Evolutionary conservation across 768 basidiomycete species (phyloP), one percentile per base, ranked within the genome.

Genomic region (Mrakia blollopis): DNA sequence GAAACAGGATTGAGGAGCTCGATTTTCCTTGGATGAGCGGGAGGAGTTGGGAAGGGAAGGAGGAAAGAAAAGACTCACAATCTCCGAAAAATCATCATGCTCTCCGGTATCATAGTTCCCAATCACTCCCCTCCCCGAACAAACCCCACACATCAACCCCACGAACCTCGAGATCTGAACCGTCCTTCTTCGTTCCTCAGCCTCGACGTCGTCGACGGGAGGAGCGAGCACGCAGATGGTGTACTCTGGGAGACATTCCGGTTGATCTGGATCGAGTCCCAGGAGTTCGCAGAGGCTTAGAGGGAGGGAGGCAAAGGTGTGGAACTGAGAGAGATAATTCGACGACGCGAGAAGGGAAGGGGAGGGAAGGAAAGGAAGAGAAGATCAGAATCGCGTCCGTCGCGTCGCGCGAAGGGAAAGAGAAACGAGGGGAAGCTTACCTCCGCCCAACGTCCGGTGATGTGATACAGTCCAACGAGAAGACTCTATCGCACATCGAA

Each of bases 281-380:
- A 77, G 60, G 57, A 77, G 76, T n/a, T 77, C 76, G 47, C 70
- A 50, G 23, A 71, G 21, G 11, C 32, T 52, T 25, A 62, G 54
- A 16, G 67, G 52, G n/a, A 77, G 61, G 14, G 76, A 69, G 18
- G 76, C 57, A 63, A 77, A 77, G 32, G 61, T 77, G 62, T 77
- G 71, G 39, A 77, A 77, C 76, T 76, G 39, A 14, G 23, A n/a
- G n/a, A n/a, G n/a, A n/a, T n/a, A n/a, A n/a, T n/a, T n/a, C n/a
- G n/a, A n/a, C n/a, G n/a, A n/a, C n/a, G n/a, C n/a, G n/a, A n/a
- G n/a, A n/a, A n/a, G n/a, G n/a, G n/a, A n/a, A 13, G 5, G 32
- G 23, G 71, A 23, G 3, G 2, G 70, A 73, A 6, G n/a, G n/a
- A 28, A 25, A 28, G 13, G 23, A 47, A 14, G 10, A 44, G 57